These are phyloP conservation scores for Rhizopogon vesiculosus DNA, from an alignment of 768 basidiomycete genomes.

Conservation along the genomic window DNA sequence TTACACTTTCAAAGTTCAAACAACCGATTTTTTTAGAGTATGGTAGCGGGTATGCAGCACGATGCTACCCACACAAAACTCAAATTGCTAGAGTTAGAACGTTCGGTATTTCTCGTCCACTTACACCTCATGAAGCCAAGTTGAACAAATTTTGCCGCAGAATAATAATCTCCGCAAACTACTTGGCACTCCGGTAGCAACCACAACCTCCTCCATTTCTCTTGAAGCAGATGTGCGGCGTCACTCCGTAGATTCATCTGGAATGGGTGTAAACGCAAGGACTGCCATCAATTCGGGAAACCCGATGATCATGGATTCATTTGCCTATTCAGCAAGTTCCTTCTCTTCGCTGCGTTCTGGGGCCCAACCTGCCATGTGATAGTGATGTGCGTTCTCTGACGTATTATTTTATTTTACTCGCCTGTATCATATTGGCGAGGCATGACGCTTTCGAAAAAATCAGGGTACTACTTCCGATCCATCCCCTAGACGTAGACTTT, in stretches of 20 bases:
- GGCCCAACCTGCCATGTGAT: not conserved
- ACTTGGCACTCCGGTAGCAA: constrained; percentile 21
- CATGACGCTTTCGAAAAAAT: not conserved
- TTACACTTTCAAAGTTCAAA: not conserved
- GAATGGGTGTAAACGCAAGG: constrained; percentile 24
- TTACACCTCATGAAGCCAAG: not conserved
- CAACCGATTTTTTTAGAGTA: constrained; percentile 42
- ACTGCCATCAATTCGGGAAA: not conserved
- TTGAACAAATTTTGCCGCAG: constrained; percentile 6
- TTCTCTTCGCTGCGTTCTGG: not conserved
- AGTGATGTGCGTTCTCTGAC: not conserved
- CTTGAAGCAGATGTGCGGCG: constrained; percentile 30
- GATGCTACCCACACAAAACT: constrained; percentile 56
- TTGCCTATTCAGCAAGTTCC: not conserved
- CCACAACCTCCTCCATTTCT: constrained; percentile 15
- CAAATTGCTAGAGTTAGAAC: constrained; percentile 64
- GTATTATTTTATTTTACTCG: not conserved
- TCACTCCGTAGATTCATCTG: constrained; percentile 27
- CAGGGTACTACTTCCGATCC: not conserved
- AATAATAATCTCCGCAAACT: constrained; percentile 28
- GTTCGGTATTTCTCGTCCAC: constrained; percentile 43
- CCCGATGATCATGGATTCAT: not conserved
- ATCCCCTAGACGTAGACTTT: not conserved
- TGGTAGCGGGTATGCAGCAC: constrained; percentile 67
- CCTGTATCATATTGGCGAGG: not conserved